These are phyloP conservation scores for Clavariopsis aquatica DNA, from an alignment of 495 filamentous ascomycete genomes.

Conservation along the genomic window DNA sequence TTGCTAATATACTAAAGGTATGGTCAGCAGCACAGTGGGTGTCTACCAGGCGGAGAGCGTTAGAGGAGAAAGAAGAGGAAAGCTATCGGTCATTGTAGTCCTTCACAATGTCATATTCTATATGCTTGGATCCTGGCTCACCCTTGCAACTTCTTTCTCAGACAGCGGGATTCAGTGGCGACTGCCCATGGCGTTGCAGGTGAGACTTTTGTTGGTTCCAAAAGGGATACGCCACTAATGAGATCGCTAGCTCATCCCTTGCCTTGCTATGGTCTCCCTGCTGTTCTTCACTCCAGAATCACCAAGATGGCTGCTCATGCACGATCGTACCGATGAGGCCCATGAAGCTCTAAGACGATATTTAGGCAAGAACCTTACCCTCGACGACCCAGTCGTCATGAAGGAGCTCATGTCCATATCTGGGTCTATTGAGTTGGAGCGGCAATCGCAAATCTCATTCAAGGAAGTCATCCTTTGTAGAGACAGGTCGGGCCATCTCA, in stretches of 20 bases:
- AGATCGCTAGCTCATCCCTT: conserved; percentile 5
- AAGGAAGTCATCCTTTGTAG: conserved; percentile 15
- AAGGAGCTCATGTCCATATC: conserved; percentile 26
- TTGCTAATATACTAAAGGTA: conserved; percentile 9
- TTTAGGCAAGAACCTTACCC: conserved; percentile 13
- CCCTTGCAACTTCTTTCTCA: conserved; percentile 21
- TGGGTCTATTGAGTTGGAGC: conserved; percentile 31
- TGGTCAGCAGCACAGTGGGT: conserved; percentile 25
- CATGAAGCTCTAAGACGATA: conserved; percentile 14
- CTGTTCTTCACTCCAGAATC: conserved; percentile 29
- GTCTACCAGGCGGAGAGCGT: conserved; percentile 26
- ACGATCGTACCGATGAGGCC: conserved; percentile 35
- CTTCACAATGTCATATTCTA: conserved; percentile 49
- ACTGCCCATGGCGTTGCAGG: conserved; percentile 23
- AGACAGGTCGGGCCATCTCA: conserved; percentile 22
- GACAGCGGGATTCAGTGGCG: conserved; percentile 19
- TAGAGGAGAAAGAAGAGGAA: conserved; percentile 44
- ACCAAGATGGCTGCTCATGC: conserved; percentile 37
- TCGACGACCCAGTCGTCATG: conserved; percentile 24
- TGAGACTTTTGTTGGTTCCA: neutral
- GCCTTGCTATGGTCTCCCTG: conserved; percentile 11
- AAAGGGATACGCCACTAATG: neutral
- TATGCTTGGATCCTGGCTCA: conserved; percentile 56
- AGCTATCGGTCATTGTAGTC: conserved; percentile 51
- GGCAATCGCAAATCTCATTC: conserved; percentile 16